phyloP scores from a whole-genome alignment of 2,329 filamentous ascomycete genomes.

The Pseudogymnoascus sp. region DNA sequence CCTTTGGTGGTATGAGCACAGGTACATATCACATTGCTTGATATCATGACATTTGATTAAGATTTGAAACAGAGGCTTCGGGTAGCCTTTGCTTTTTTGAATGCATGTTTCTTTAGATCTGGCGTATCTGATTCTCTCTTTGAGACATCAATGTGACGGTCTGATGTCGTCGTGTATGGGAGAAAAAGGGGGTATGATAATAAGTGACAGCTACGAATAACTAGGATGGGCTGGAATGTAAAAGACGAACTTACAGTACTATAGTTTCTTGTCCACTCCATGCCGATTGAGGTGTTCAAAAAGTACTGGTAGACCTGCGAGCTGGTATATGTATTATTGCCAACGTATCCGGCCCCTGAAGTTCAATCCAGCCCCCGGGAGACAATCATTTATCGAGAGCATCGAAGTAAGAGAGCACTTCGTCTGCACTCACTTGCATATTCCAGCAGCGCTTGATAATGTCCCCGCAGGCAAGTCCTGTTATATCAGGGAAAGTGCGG shows the following conservation, averaged over 20 bases:
- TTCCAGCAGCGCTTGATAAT: neutral
- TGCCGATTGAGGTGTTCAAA: neutral
- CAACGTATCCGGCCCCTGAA: neutral
- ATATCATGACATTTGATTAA: neutral
- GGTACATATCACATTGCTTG: neutral
- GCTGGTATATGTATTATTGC: neutral
- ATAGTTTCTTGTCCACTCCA: neutral
- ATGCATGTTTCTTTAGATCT: neutral
- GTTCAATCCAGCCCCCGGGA: neutral
- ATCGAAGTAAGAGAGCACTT: neutral
- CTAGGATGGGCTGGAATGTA: neutral
- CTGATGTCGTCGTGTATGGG: neutral
- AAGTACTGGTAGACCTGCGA: neutral
- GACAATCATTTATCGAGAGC: neutral
- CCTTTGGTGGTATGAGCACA: neutral
- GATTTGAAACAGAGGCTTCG: neutral
- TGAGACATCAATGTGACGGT: neutral
- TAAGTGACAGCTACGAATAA: neutral
- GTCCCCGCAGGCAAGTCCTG: neutral
- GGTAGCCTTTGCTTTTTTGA: neutral
- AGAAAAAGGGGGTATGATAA: neutral
- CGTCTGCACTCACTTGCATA: neutral
- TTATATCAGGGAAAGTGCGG: neutral
- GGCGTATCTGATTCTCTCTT: neutral
- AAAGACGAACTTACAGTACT: neutral